These are phyloP conservation scores for Lipomyces yamanashiensis DNA, from an alignment of 805 yeast genomes.

Conservation along the genomic window DNA sequence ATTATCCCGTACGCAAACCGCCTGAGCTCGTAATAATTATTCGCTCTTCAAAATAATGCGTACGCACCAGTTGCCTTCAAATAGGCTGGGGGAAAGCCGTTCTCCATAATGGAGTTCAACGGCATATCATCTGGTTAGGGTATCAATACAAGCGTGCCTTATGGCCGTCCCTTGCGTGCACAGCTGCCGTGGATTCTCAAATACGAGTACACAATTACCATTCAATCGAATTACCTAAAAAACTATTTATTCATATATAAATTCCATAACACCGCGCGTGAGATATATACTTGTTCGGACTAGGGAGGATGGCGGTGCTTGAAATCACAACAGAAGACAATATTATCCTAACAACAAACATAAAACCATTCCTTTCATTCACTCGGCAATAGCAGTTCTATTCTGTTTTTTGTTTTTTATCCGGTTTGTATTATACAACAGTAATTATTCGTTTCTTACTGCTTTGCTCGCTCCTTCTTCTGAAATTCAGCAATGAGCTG, in stretches of 20 bases:
- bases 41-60: too few relatives aligned
- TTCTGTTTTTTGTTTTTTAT: background rate
- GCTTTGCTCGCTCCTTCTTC: conserved; percentile 50
- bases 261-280: background rate
- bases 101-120: background rate
- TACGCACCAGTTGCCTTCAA: background rate
- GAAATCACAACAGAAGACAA: background rate
- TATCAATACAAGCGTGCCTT: too few relatives aligned
- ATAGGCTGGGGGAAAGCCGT: background rate
- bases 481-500: conserved; percentile 84
- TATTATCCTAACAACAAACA: background rate
- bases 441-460: background rate
- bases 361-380: background rate
- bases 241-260: background rate
- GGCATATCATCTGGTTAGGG: conserved; percentile 6
- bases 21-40: too few relatives aligned
- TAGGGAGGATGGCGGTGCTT: conserved; percentile 5
- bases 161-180: too few relatives aligned
- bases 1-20: too few relatives aligned
- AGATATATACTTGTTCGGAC: conserved; percentile 9
- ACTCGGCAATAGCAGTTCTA: background rate
- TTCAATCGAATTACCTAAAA: too few relatives aligned
- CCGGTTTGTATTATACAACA: background rate
- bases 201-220: too few relatives aligned
- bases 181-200: too few relatives aligned